These are phyloP conservation scores for Rhizopogon vinicolor DNA, from an alignment of 768 basidiomycete species.

Conservation along the genomic window DNA sequence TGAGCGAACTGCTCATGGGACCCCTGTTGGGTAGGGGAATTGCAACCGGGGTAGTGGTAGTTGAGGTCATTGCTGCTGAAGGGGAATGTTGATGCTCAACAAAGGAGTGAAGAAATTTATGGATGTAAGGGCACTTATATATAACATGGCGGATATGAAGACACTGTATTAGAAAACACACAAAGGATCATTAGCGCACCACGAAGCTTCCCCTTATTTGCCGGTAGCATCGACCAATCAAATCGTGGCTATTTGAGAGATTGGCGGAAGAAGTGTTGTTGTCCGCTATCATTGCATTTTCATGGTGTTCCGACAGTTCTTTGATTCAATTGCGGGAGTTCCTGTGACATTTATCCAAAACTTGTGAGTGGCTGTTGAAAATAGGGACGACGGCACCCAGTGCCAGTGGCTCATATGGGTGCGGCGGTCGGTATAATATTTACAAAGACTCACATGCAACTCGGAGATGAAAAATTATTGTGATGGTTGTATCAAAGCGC, in stretches of 20 bases:
- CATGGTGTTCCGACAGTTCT: too few species aligned
- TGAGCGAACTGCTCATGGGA: constrained; percentile 1
- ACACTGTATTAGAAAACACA: background rate
- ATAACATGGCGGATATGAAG: background rate
- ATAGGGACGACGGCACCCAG: too few species aligned
- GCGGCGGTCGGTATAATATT: too few species aligned
- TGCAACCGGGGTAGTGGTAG: background rate
- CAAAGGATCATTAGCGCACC: background rate
- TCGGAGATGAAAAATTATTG: too few species aligned
- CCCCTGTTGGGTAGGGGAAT: constrained; percentile 18
- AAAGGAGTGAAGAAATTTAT: background rate
- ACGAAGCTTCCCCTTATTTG: background rate
- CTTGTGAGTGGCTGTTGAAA: too few species aligned
- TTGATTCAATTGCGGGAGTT: too few species aligned
- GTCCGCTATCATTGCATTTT: too few species aligned
- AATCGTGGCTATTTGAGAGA: background rate
- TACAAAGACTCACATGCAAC: too few species aligned
- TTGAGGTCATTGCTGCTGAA: background rate
- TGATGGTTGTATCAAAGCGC: too few species aligned
- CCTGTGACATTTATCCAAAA: too few species aligned
- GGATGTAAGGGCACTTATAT: background rate
- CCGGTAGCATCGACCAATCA: background rate
- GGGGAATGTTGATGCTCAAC: background rate
- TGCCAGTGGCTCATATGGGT: too few species aligned
- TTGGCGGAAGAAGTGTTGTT: too few species aligned